Percentiles rank a stretch among this genome's conserved stretches.
These are phyloP conservation scores for Kwoniella dendrophila DNA, from an alignment of 768 basidiomycete species.

Conservation along the genomic window DNA sequence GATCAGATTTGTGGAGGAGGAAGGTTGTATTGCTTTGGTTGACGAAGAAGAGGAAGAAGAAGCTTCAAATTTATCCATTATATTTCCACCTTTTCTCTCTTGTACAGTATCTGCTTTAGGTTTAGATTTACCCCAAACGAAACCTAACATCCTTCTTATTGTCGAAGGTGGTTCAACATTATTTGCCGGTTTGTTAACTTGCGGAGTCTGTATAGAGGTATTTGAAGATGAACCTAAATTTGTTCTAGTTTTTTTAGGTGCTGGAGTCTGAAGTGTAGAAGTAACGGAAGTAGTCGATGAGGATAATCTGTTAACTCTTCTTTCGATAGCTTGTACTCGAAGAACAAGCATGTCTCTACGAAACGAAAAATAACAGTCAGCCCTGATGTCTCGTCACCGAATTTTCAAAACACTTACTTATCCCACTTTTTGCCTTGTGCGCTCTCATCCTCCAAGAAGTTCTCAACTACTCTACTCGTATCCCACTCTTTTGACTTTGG, in stretches of 20 bases:
- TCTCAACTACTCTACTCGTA: constrained; percentile 29
- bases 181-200: background rate
- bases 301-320: constrained; percentile 15
- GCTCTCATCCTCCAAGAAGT: constrained; percentile 24
- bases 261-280: background rate
- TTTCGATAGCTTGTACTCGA: constrained; percentile 41
- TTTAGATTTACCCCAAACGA: constrained; percentile 25
- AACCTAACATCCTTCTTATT: constrained; percentile 36
- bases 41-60: background rate
- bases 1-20: background rate
- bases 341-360: constrained; percentile 32
- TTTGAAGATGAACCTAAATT: background rate
- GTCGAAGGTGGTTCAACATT: constrained; percentile 36
- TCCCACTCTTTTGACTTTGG: constrained; percentile 34
- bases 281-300: background rate
- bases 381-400: background rate
- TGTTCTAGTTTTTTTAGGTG: constrained; percentile 8
- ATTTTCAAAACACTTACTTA: constrained; percentile 28
- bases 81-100: background rate
- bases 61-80: background rate
- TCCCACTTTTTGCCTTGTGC: constrained; percentile 29
- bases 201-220: background rate
- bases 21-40: too few species aligned
- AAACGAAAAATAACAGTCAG: background rate
- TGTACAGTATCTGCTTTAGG: background rate